Evolutionary conservation across 768 basidiomycete genomes (phyloP).

Genomic region (Gyrodon lividus): DNA sequence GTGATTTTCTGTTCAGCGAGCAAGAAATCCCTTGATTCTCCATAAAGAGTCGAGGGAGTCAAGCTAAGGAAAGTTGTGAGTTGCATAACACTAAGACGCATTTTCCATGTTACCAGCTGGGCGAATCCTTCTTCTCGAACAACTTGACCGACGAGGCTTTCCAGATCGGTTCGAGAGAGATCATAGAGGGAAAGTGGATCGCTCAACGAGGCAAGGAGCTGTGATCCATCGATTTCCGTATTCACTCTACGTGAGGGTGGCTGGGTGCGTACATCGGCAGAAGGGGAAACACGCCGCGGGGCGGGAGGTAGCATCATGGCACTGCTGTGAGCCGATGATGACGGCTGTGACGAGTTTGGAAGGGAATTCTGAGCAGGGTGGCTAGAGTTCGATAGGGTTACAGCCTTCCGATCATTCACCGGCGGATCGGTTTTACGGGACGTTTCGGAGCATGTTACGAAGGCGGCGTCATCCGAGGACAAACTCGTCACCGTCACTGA

Average conservation of each 20-base stretch:
- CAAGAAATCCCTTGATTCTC: slow-evolving; percentile 42
- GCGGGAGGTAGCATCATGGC: slow-evolving; percentile 33
- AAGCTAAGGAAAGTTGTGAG: slow-evolving; percentile 40
- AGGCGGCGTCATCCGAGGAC: slow-evolving; percentile 29
- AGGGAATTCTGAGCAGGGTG: slow-evolving; percentile 18
- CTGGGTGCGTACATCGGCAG: slow-evolving; percentile 2
- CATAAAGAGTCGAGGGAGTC: slow-evolving; percentile 54
- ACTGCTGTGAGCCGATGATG: slow-evolving; percentile 24
- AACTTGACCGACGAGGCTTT: slow-evolving; percentile 56
- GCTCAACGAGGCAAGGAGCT: slow-evolving; percentile 40
- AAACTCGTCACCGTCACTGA: slow-evolving; percentile 9
- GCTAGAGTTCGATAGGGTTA: neutral
- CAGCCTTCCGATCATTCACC: neutral
- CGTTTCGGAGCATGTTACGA: slow-evolving; percentile 28
- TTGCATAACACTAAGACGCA: neutral
- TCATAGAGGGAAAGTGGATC: slow-evolving; percentile 52
- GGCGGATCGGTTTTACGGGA: slow-evolving; percentile 10
- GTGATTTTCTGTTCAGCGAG: slow-evolving; percentile 9
- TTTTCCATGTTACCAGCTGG: slow-evolving; percentile 54
- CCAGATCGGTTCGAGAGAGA: slow-evolving; percentile 50
- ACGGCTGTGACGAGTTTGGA: slow-evolving; percentile 34
- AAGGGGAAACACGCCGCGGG: slow-evolving; percentile 15
- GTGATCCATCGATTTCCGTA: slow-evolving; percentile 9
- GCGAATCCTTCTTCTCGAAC: slow-evolving; percentile 76
- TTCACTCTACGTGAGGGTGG: slow-evolving; percentile 8